A percentile compares a stretch with the other conserved stretches of the same genome.
Evolutionary conservation across 345 rosid species (phyloP).

Genomic region (Brassica cretica): DNA sequence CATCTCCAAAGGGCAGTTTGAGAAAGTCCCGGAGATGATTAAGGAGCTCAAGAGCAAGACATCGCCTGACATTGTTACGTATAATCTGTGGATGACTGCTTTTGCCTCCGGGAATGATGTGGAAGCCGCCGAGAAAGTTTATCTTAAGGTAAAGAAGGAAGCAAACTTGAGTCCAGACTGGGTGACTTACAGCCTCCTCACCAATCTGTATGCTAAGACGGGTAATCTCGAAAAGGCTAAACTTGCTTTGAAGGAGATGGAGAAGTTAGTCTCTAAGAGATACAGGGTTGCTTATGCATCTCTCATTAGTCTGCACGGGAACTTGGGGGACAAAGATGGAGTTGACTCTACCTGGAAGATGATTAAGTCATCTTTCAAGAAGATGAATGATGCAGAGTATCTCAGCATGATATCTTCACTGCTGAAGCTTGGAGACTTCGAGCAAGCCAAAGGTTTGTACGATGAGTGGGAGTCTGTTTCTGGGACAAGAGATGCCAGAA

Average conservation of each 20-base stretch:
- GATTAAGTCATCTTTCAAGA: constrained; percentile 58
- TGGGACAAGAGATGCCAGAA: constrained; percentile 56
- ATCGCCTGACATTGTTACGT: constrained; percentile 72
- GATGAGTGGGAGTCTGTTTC: constrained; percentile 79
- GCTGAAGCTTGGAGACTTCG: constrained; percentile 65
- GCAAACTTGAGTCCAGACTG: constrained; percentile 71
- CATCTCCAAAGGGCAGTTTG: constrained; percentile 53
- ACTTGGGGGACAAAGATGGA: constrained; percentile 60
- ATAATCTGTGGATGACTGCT: constrained; percentile 64
- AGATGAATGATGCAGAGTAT: constrained; percentile 74
- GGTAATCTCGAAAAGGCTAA: constrained; percentile 55
- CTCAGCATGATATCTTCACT: constrained; percentile 73
- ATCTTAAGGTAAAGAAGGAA: constrained; percentile 53
- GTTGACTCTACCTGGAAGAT: constrained; percentile 68
- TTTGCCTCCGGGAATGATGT: constrained; percentile 57
- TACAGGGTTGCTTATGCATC: constrained; percentile 65
- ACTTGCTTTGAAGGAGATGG: constrained; percentile 78
- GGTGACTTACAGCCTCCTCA: constrained; percentile 70
- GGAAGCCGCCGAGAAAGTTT: constrained; percentile 63
- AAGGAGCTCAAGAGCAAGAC: constrained; percentile 60
- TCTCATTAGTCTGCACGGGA: constrained; percentile 70
- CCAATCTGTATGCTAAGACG: constrained; percentile 60
- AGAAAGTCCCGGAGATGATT: constrained; percentile 56
- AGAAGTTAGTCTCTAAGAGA: constrained; percentile 63
- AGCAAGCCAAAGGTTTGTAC: constrained; percentile 65